Evolutionary conservation across 2,329 filamentous ascomycete genomes (phyloP).

Genomic region (Fusarium stilboides): DNA sequence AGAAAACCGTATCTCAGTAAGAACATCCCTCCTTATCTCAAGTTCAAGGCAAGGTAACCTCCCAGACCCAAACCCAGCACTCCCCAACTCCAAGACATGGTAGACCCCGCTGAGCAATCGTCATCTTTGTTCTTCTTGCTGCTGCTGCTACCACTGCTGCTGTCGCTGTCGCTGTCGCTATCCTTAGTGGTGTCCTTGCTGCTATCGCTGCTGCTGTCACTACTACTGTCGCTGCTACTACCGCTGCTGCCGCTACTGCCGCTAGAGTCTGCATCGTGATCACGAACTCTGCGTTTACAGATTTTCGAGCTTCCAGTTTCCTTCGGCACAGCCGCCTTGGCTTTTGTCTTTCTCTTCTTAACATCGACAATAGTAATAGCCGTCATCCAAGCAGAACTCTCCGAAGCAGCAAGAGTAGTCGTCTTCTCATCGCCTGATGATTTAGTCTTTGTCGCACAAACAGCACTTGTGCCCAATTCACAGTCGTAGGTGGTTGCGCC

Average conservation of each 20-base stretch:
- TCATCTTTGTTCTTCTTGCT: constrained; percentile 3
- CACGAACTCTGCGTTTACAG: constrained; percentile 24
- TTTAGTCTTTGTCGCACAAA: constrained; percentile 28
- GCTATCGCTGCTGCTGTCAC: neutral
- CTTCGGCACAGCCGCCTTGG: neutral
- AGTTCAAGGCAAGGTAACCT: constrained; percentile 10
- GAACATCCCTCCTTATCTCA: neutral
- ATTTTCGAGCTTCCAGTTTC: neutral
- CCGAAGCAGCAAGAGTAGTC: constrained; percentile 26
- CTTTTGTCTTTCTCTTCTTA: constrained; percentile 21
- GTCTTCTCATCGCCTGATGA: constrained; percentile 8
- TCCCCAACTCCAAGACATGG: constrained; percentile 6
- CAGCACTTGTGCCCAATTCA: constrained; percentile 19
- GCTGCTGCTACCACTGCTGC: neutral
- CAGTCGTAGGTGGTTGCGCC: constrained; percentile 43
- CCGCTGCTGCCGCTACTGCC: neutral
- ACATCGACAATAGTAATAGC: constrained; percentile 36
- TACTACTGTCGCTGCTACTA: neutral
- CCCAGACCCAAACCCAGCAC: constrained; percentile 22
- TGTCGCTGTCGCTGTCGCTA: neutral
- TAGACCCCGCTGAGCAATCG: constrained; percentile 24
- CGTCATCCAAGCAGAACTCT: constrained; percentile 44
- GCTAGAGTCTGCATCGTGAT: constrained; percentile 5
- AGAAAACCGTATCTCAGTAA: too few relatives aligned
- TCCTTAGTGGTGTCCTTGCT: neutral